Percentiles rank a stretch among this genome's conserved stretches.
phyloP scores from a whole-genome alignment of 2,329 filamentous ascomycete genomes.

The Pseudonectria buxi region DNA sequence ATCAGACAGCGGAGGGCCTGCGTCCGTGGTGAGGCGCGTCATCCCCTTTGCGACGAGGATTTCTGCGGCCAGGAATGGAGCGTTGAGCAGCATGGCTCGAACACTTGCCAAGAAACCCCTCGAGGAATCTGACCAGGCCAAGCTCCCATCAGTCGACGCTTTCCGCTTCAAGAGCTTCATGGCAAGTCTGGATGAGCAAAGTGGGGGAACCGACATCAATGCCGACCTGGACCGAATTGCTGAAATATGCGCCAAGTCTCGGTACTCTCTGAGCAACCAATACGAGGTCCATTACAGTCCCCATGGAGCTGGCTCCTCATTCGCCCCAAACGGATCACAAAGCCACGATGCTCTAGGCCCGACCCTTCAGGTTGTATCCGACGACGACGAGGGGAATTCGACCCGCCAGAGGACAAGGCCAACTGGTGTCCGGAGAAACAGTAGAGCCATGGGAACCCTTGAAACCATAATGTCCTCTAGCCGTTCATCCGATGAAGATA shows the following conservation, averaged over 20 bases:
- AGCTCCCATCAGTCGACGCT: slow-evolving; percentile 54
- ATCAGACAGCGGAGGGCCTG: slow-evolving; percentile 23
- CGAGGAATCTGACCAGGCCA: slow-evolving; percentile 30
- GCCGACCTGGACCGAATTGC: slow-evolving; percentile 58
- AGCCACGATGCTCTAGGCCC: slow-evolving; percentile 36
- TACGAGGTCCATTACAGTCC: slow-evolving; percentile 60
- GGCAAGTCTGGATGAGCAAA: slow-evolving; percentile 44
- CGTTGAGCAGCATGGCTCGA: slow-evolving; percentile 37
- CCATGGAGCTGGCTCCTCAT: slow-evolving; percentile 50
- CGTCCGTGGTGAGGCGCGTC: slow-evolving; percentile 22
- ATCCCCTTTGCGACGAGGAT: slow-evolving; percentile 28
- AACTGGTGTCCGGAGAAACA: slow-evolving; percentile 37
- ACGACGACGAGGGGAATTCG: slow-evolving; percentile 46
- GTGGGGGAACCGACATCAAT: slow-evolving; percentile 40
- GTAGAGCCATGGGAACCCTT: slow-evolving; percentile 53
- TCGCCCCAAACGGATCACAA: slow-evolving; percentile 29
- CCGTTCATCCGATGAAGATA: slow-evolving; percentile 56
- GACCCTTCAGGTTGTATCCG: slow-evolving; percentile 50
- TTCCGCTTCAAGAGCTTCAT: slow-evolving; percentile 61
- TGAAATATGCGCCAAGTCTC: slow-evolving; percentile 59
- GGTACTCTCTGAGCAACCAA: slow-evolving; percentile 60
- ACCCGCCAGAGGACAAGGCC: slow-evolving; percentile 34
- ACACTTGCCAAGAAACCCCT: slow-evolving; percentile 33
- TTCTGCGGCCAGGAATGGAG: slow-evolving; percentile 30
- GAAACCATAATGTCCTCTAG: slow-evolving; percentile 63